Base-by-base conservation (phyloP, 805 yeast species). In the Cyberlindnera suaveolens region DNA sequence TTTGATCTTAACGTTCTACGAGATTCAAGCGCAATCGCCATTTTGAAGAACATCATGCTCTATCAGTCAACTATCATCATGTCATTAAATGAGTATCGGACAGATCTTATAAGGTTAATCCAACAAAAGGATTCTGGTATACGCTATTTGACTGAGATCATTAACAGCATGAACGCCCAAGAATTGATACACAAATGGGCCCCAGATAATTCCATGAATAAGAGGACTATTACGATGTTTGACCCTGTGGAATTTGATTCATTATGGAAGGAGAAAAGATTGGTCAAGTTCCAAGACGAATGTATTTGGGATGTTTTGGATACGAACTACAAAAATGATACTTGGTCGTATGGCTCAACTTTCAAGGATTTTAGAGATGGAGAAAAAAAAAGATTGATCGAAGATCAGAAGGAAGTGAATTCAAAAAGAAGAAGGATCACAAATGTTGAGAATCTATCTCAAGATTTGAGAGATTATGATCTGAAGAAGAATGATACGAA, bases 111-210 rank as follows among this genome's bases (percentile, higher is more conserved):
- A 8, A 45, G 46, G 17, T 43, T 52, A 14, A 40, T 64, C 16
- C 48, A 52, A 4, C 43, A 46, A 5, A 66, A 65, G 38, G 72
- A 66, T 42, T 47, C 52, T 19, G 60, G 63, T 1, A 55, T 66
- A 3, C 47, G 60, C 5, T 63, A 54, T 39, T 38, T 66, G 2
- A 43, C 39, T 20, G 66, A 64, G 19, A 56, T 53, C 13, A 38
- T 65, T 16, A 53, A 51, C 6, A 61, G 57, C 6, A 18, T 52
- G 34, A 47, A 51, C 37, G 49, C 46, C 1, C 58, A 54, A 14
- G 52, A 47, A 23, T 40, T 54, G 1, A 42, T 65, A 5, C 36
- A 50, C 1, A 58, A 52, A 46, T 63, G 67, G 67, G 67, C 64
- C 9, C 67, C 41, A 23, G 36, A 67, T 6, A 60, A 58, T 8